Evolutionary conservation across 148 eudicot species (phyloP).

Genomic region (Rhododendron henanense): DNA sequence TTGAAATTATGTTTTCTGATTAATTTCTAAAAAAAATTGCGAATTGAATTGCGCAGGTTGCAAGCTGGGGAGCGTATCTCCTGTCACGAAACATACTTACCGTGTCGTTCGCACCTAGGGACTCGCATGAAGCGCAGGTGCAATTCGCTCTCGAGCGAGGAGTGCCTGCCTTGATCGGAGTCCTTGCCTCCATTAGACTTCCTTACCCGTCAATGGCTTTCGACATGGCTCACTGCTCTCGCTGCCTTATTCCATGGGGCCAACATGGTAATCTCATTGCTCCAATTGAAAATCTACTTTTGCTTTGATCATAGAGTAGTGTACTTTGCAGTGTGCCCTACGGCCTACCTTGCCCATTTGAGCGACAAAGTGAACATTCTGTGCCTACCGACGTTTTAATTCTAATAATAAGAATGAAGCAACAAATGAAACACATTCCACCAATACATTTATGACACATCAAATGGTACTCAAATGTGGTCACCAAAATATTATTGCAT

Average conservation of each 20-base stretch:
- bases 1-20: neutral
- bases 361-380: too few species aligned
- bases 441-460: too few species aligned
- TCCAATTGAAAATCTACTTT: neutral
- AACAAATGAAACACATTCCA: too few species aligned
- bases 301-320: neutral
- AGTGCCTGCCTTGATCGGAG: constrained; percentile 70
- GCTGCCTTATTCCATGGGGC: constrained; percentile 88
- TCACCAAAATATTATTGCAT: too few species aligned
- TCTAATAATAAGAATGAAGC: too few species aligned
- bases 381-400: too few species aligned
- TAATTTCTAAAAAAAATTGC: neutral
- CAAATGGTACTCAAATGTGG: too few species aligned
- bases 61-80: constrained; percentile 84
- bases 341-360: too few species aligned
- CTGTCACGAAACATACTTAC: constrained; percentile 52
- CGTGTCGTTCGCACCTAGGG: constrained; percentile 81
- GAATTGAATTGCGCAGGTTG: constrained; percentile 32
- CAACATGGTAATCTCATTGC: constrained; percentile 39
- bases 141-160: constrained; percentile 81
- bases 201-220: constrained; percentile 80
- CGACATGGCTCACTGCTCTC: constrained; percentile 91
- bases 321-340: neutral
- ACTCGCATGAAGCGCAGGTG: constrained; percentile 75
- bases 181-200: constrained; percentile 54